Base-by-base conservation (phyloP, 768 basidiomycete species). In the Polyporus arcularius region DNA sequence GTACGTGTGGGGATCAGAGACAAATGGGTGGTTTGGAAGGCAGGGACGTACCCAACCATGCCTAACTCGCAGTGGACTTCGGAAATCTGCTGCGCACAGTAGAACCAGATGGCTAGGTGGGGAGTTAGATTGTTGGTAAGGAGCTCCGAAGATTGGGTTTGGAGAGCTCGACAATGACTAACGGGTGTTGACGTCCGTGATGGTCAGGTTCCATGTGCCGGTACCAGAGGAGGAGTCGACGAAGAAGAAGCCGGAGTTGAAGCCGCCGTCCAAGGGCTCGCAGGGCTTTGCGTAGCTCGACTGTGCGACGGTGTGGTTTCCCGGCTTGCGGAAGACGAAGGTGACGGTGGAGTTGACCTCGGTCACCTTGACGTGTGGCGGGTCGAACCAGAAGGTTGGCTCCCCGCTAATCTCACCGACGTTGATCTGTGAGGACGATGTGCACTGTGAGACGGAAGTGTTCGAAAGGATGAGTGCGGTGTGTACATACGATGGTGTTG, bases 271-370 rank as follows among this genome's bases (percentile, higher is more conserved):
- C 42, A 76, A 10, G 10, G 79, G 80, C 57, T 75, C 68, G 64
- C 83, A 85, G 1, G 83, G 83, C 49, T 70, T 66, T 11, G 64
- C 55, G 62, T 83, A 82, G 0, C 75, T 66, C 10, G 82, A 81
- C 67, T 86, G 84, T 3, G 83, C 82, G 26, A 86, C 75, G 35
- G 75, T 75, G 71, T 85, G 83, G 68, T n/a, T n/a, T n/a, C n/a
- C n/a, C n/a, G n/a, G n/a, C n/a, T n/a, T n/a, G n/a, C n/a, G n/a
- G n/a, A n/a, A n/a, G n/a, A n/a, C n/a, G n/a, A n/a, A n/a, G n/a
- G n/a, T 82, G 42, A 86, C 66, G 7, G 77, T 71, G 4, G 79
- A 77, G 18, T 81, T 81, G 21, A 77, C 74, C 46, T 48, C 5
- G 12, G 74, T 62, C 9, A 79, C 82, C 26, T 60, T 81, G 58